Conservation (phyloP, 345 rosid species). For the Excoecaria agallocha region DNA sequence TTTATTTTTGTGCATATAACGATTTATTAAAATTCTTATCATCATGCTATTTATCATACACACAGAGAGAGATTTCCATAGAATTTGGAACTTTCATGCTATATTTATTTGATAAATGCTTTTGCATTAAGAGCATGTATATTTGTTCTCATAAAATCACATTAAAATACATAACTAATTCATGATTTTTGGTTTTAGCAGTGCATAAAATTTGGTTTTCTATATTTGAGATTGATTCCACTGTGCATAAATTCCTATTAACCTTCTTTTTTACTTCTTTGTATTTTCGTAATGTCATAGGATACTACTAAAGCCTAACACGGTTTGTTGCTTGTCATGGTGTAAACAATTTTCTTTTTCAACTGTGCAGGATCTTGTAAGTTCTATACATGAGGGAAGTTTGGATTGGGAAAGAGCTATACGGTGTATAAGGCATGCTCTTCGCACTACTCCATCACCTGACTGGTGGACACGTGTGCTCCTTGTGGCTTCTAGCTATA, state of each 20-base stretch:
- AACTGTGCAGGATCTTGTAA: constrained; percentile 74
- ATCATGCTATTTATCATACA: background rate
- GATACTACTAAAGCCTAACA: background rate
- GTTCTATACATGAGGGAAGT: constrained; percentile 85
- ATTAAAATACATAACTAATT: background rate
- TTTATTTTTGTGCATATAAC: background rate
- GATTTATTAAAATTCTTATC: background rate
- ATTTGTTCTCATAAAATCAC: no score
- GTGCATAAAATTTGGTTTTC: background rate
- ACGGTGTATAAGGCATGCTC: constrained; percentile 92
- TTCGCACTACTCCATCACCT: constrained; percentile 96
- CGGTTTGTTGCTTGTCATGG: background rate
- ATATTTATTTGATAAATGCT: background rate
- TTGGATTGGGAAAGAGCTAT: constrained; percentile 99
- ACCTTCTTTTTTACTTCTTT: background rate
- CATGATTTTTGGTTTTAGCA: background rate
- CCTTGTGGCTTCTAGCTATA: constrained; percentile 80
- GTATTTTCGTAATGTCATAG: background rate
- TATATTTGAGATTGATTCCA: background rate
- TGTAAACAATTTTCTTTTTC: constrained; percentile 8
- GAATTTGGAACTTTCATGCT: background rate
- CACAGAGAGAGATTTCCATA: background rate
- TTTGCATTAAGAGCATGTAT: no score
- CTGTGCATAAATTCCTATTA: background rate
- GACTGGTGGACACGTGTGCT: constrained; percentile 99